Evolutionary conservation across 352 stramenopile genomes (phyloP).

Genomic region (Phytopythium montanum): DNA sequence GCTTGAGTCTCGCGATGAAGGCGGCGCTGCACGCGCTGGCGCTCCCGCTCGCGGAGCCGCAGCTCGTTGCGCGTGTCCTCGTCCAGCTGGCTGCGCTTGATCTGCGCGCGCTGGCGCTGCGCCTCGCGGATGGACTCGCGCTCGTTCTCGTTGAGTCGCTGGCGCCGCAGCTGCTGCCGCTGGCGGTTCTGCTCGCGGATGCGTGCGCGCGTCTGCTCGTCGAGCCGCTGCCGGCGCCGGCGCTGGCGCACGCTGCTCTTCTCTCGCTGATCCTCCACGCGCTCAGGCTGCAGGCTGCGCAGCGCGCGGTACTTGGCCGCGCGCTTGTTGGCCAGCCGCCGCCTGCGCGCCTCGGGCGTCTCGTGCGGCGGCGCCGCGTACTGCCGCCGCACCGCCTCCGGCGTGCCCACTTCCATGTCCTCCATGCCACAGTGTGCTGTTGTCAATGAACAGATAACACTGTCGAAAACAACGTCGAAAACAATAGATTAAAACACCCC

Average conservation of each 20-base stretch:
- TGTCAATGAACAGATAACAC: too few species aligned
- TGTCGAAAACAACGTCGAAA: too few species aligned
- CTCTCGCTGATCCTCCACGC: slow-evolving; percentile 29
- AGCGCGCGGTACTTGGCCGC: slow-evolving; percentile 72
- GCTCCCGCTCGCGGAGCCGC: slow-evolving; percentile 43
- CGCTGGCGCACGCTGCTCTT: slow-evolving; percentile 43
- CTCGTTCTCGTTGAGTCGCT: slow-evolving; percentile 35
- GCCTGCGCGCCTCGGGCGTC: slow-evolving; percentile 40
- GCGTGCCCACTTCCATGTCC: slow-evolving; percentile 27
- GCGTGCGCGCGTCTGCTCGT: slow-evolving; percentile 25
- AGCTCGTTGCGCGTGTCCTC: slow-evolving; percentile 31
- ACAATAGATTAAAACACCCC: too few species aligned
- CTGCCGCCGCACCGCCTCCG: slow-evolving; percentile 43
- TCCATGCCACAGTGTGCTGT: background rate
- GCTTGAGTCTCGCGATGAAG: slow-evolving; percentile 13
- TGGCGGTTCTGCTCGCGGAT: slow-evolving; percentile 61
- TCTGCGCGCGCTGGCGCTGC: slow-evolving; percentile 39
- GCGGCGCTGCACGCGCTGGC: slow-evolving; percentile 32
- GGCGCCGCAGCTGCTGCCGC: slow-evolving; percentile 46
- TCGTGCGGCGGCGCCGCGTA: slow-evolving; percentile 42
- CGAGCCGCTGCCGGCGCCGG: slow-evolving; percentile 36
- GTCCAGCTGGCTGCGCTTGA: slow-evolving; percentile 40
- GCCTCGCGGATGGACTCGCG: slow-evolving; percentile 34
- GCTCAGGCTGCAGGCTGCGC: slow-evolving; percentile 10
- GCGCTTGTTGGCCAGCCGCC: slow-evolving; percentile 50